Percentiles rank a stretch among this genome's conserved stretches.
phyloP scores from a whole-genome alignment of 176 grass and related monocot genomes.

The Alopecurus myosuroides region DNA sequence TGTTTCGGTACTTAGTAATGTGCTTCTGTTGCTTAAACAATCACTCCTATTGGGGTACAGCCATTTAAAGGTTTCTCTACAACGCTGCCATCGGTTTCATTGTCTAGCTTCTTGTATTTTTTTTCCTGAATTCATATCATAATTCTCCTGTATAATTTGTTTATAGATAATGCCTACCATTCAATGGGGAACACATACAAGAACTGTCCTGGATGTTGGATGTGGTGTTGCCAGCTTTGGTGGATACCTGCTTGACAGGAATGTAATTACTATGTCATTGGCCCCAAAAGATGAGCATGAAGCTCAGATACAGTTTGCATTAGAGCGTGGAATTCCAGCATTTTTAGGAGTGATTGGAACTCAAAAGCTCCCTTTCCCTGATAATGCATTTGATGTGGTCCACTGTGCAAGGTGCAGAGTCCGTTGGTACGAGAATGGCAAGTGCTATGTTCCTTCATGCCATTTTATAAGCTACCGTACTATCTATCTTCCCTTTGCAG shows the following conservation, averaged over 20 bases:
- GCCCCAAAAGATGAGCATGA: slow-evolving; percentile 97
- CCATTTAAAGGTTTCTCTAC: neutral
- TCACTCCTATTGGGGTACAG: neutral
- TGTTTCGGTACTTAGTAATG: neutral
- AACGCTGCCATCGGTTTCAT: neutral
- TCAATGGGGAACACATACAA: slow-evolving; percentile 62
- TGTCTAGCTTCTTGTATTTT: neutral
- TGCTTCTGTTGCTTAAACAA: neutral
- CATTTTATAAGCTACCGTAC: neutral
- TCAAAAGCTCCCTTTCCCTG: slow-evolving; percentile 77
- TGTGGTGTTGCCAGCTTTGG: slow-evolving; percentile 96
- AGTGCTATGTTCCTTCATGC: slow-evolving; percentile 1
- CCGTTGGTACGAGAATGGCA: slow-evolving; percentile 80
- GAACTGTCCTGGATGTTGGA: slow-evolving; percentile 88
- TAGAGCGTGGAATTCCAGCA: slow-evolving; percentile 90
- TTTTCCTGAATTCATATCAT: neutral
- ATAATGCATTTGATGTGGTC: slow-evolving; percentile 82
- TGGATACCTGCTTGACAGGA: slow-evolving; percentile 74
- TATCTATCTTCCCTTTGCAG: neutral
- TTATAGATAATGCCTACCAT: slow-evolving; percentile 64
- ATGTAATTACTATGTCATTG: slow-evolving; percentile 92
- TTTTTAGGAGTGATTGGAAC: slow-evolving; percentile 86
- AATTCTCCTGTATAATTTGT: neutral
- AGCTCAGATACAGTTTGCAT: slow-evolving; percentile 93
- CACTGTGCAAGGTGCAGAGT: slow-evolving; percentile 93